Conservation (phyloP, 441 rosid species). For the Erodium chrysanthum region DNA sequence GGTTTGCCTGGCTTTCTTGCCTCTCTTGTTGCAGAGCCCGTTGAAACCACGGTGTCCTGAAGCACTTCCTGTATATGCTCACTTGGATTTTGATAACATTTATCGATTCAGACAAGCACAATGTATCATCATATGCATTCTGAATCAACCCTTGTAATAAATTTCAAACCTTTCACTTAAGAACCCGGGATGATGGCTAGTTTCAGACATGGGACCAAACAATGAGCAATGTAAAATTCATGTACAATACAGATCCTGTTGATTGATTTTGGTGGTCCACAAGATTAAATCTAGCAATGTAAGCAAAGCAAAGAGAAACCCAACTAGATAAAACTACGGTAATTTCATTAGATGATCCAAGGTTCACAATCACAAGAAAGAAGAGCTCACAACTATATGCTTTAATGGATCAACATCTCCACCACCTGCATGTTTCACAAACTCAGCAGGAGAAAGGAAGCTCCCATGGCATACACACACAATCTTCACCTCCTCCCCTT, state of each 20-base stretch:
- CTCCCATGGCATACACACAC: slow-evolving; percentile 65
- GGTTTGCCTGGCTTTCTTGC: slow-evolving; percentile 42
- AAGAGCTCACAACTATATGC: slow-evolving; percentile 45
- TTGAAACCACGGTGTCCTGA: not conserved
- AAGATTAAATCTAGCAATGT: too few species aligned
- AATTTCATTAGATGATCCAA: not conserved
- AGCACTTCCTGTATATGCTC: not conserved
- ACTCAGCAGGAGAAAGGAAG: slow-evolving; percentile 51
- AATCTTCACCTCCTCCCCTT: slow-evolving; percentile 47
- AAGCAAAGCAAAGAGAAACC: not conserved
- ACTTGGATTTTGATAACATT: not conserved
- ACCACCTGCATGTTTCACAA: slow-evolving; percentile 54
- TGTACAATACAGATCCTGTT: too few species aligned
- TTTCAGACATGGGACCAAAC: too few species aligned
- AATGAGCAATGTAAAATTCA: too few species aligned
- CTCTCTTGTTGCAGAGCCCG: slow-evolving; percentile 37
- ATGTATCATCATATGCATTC: not conserved
- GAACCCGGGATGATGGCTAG: too few species aligned
- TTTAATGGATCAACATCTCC: slow-evolving; percentile 43
- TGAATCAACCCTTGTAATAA: not conserved
- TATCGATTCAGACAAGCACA: not conserved
- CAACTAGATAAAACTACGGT: not conserved
- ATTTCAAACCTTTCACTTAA: not conserved
- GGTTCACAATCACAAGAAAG: slow-evolving; percentile 30
- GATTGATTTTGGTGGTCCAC: too few species aligned